Conservation (phyloP, 2,329 filamentous ascomycete genomes). For the Fusarium nematophilum region DNA sequence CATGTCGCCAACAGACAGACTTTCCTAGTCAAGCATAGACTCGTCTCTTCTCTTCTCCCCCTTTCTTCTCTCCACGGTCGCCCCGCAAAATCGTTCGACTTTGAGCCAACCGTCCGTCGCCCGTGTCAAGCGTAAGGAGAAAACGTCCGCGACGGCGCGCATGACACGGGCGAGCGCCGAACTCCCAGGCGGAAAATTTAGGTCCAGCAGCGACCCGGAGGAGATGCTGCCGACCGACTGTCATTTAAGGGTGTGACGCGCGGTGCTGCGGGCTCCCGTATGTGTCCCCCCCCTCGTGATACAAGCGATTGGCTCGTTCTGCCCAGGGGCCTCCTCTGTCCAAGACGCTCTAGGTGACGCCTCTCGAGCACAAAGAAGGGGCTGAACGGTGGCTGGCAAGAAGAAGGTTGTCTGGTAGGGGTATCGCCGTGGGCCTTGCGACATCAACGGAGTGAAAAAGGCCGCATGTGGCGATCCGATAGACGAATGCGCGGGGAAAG, state of each 20-base stretch:
- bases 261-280: conserved; percentile 26
- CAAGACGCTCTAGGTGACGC: conserved; percentile 21
- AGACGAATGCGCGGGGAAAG: conserved; percentile 16
- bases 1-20: conserved; percentile 8
- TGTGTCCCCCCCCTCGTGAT: conserved; percentile 23
- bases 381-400: conserved; percentile 18
- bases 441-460: conserved; percentile 11
- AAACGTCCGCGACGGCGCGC: conserved; percentile 17
- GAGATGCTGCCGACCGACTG: conserved; percentile 38
- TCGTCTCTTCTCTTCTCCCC: conserved; percentile 12
- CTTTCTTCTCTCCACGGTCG: not conserved
- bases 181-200: conserved; percentile 39
- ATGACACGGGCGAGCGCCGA: conserved; percentile 24
- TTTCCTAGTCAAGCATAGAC: conserved; percentile 17
- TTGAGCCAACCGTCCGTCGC: not conserved
- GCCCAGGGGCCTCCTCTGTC: conserved; percentile 18
- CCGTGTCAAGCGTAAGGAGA: conserved; percentile 8
- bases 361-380: conserved; percentile 16
- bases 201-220: conserved; percentile 33
- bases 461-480: conserved; percentile 30
- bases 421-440: not conserved
- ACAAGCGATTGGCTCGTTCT: conserved; percentile 31
- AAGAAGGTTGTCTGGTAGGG: conserved; percentile 28
- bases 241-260: conserved; percentile 39
- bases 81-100: conserved; percentile 14